Base-by-base conservation (phyloP, 2,329 filamentous ascomycete species). In the Aspergillus tubingensis region DNA sequence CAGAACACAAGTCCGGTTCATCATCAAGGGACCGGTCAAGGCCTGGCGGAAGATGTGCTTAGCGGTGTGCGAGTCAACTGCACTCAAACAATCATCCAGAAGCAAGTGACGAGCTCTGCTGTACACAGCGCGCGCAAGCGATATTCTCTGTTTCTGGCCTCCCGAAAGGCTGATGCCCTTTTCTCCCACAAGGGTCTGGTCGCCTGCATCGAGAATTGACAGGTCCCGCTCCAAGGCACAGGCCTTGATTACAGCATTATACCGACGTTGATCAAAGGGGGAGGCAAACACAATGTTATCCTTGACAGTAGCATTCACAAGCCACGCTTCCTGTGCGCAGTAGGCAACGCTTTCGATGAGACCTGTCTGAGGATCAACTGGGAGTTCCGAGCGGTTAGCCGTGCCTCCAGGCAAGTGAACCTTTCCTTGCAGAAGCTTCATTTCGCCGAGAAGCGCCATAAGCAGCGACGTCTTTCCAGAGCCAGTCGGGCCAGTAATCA, bases 41-140 rank as follows among this genome's bases (percentile, higher is more conserved):
- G 93, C 96, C 76, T 96, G 90, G 73, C 90, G 90, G 78, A 98
- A 98, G 67, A 99, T 98, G 89, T 96, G 97, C 75, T 97, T 96
- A 2, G 93, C 93, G 0, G 95, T 98, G 70, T 99, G 95, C 3
- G 95, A 96, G 75, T 99, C 95, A 36, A 99, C 95, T 27, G 95
- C 95, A 72, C 93, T 97, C 47, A 99, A 83, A 65, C 96, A 96
- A 75, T 99, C 95, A 71, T 99, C 95, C 53, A 99, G 83, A 10
- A 99, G 84, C 15, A 99, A 80, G 75, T 98, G 94, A 56, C 89
- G 89, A 5, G 93, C 96, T 76, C 92, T 94, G 66, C 92, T 96
- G 78, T 99, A 99, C n/a, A 99, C 84, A 1, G 95, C 95, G 67
- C 95, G 88, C n/a, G 95, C 95, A 48, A 99, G 84, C 13, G 94